Percentiles rank a stretch among this genome's conserved stretches.
Conservation (phyloP, 2,329 filamentous ascomycete genomes). For the Trichoderma koningiopsis region DNA sequence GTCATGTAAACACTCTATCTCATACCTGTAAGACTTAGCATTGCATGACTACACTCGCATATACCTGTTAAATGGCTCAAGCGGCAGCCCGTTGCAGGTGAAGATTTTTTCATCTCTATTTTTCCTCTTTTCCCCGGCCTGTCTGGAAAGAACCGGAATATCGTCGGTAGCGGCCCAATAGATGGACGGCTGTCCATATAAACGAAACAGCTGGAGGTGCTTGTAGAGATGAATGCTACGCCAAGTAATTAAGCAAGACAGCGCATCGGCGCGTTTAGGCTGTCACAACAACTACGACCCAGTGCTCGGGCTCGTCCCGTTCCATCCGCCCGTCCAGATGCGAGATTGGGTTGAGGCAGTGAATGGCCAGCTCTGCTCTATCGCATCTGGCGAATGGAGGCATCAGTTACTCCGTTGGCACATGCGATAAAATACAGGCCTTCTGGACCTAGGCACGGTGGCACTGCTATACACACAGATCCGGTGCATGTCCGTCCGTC, state of each 20-base stretch:
- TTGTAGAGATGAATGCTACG: neutral
- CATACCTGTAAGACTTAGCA: neutral
- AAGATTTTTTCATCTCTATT: neutral
- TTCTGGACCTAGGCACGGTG: neutral
- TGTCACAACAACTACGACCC: neutral
- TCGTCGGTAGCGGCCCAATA: conserved; percentile 18
- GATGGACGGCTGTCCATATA: conserved; percentile 11
- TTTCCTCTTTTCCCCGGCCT: neutral
- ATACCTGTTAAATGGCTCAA: conserved; percentile 23
- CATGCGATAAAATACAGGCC: neutral
- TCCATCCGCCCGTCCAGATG: conserved; percentile 25
- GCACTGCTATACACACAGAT: neutral
- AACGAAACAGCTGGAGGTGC: neutral
- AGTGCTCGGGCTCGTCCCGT: conserved; percentile 25
- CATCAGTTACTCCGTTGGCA: neutral
- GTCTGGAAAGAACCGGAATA: conserved; percentile 17
- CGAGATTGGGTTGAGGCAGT: neutral
- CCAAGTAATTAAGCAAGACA: neutral
- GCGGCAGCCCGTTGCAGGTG: neutral
- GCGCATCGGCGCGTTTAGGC: neutral
- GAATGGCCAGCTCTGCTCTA: neutral
- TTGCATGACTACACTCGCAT: neutral
- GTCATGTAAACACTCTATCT: conserved; percentile 13
- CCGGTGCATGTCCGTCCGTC: neutral
- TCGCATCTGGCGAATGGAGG: neutral